Percentiles rank a stretch among this genome's conserved stretches.
These are phyloP conservation scores for Suillus paluster DNA, from an alignment of 768 basidiomycete species.

Conservation along the genomic window DNA sequence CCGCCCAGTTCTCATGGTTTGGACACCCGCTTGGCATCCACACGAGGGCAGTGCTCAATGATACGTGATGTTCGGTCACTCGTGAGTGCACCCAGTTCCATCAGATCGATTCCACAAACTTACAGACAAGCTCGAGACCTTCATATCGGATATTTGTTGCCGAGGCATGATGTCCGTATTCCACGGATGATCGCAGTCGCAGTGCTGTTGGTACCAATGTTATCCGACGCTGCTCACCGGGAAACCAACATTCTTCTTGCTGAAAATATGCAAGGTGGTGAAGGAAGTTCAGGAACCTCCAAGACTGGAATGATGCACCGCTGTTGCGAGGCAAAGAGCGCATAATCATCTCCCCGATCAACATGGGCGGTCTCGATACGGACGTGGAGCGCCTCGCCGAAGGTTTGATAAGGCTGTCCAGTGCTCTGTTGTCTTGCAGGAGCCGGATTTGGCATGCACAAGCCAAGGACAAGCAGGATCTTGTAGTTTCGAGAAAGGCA, in stretches of 20 bases:
- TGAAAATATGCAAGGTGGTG: not conserved
- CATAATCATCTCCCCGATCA: not conserved
- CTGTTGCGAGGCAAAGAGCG: not conserved
- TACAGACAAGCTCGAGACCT: not conserved
- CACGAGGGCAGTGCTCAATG: not conserved
- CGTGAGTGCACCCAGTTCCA: not conserved
- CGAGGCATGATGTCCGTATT: not conserved
- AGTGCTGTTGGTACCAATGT: not conserved
- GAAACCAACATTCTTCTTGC: not conserved
- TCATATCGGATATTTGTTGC: not conserved
- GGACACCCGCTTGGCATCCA: not conserved
- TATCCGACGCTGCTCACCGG: conserved; percentile 1
- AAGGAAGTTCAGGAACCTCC: not conserved
- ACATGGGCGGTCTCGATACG: not conserved
- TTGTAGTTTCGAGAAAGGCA: not conserved
- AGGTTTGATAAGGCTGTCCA: not conserved
- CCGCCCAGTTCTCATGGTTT: not conserved
- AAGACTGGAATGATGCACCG: too few relatives aligned
- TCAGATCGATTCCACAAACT: not conserved
- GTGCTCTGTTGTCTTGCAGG: not conserved
- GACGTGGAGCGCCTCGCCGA: not conserved
- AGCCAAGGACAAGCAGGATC: not conserved
- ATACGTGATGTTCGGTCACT: not conserved
- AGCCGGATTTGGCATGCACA: not conserved
- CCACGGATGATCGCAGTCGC: not conserved